phyloP scores from a whole-genome alignment of 345 rosid species.

The Hibiscus tridactylites region DNA sequence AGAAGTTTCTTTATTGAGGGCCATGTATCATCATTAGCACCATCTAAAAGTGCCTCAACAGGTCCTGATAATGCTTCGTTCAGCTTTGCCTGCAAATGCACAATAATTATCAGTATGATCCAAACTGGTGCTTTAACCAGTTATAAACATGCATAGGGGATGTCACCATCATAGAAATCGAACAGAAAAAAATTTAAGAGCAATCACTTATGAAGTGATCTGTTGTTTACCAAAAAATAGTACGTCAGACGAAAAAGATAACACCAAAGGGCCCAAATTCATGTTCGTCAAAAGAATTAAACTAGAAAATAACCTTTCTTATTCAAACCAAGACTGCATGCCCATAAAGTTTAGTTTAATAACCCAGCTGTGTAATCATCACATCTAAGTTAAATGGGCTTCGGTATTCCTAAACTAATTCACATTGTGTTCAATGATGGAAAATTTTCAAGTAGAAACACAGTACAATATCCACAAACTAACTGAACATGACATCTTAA shows the following conservation, averaged over 20 bases:
- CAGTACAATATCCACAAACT: not conserved
- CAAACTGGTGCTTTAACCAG: not conserved
- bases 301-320: not conserved
- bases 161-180: not conserved
- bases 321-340: not conserved
- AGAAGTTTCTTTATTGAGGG: constrained; percentile 74
- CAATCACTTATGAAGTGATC: not conserved
- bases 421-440: not conserved
- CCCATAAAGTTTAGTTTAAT: not conserved
- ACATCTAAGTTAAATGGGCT: not conserved
- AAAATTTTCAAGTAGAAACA: not conserved
- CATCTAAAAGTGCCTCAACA: constrained; percentile 88
- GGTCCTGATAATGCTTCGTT: constrained; percentile 73
- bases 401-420: not conserved
- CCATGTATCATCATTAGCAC: constrained; percentile 83
- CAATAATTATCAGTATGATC: constrained; percentile 17
- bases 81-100: constrained; percentile 55
- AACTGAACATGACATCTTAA: not conserved
- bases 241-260: not conserved
- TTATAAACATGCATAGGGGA: not conserved
- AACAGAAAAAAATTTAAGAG: not conserved
- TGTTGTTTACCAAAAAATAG: not conserved
- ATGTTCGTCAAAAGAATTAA: not conserved
- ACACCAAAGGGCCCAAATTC: not conserved
- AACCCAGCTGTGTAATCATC: not conserved